These are phyloP conservation scores for Circinella minor DNA, from an alignment of 371 early-diverging fungal species.

Conservation along the genomic window DNA sequence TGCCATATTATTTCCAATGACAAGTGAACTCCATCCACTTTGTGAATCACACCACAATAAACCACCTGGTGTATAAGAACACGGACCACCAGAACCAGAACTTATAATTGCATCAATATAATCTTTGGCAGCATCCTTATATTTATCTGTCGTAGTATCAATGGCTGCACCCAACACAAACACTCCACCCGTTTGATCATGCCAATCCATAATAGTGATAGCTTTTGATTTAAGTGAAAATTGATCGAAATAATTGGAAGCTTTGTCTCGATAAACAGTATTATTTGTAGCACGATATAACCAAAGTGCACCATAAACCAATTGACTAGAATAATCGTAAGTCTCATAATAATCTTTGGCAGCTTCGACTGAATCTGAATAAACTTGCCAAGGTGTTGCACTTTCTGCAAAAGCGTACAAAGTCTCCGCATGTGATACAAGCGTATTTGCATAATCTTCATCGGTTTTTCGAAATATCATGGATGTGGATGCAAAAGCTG, in stretches of 20 bases:
- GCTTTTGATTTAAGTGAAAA: slow-evolving; percentile 8
- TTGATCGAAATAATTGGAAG: slow-evolving; percentile 25
- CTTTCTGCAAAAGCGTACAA: slow-evolving; percentile 51
- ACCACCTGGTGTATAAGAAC: slow-evolving; percentile 57
- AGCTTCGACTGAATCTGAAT: slow-evolving; percentile 51
- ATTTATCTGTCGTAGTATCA: slow-evolving; percentile 20
- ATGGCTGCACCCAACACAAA: slow-evolving; percentile 43
- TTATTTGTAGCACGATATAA: slow-evolving; percentile 54
- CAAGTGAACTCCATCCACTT: slow-evolving; percentile 53
- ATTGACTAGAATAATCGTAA: slow-evolving; percentile 51
- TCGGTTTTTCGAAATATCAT: slow-evolving; percentile 59
- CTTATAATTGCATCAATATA: slow-evolving; percentile 33
- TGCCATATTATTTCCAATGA: slow-evolving; percentile 50
- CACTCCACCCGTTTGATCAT: slow-evolving; percentile 44
- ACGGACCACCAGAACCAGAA: slow-evolving; percentile 27
- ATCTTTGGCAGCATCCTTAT: slow-evolving; percentile 19
- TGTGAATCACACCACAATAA: slow-evolving; percentile 59
- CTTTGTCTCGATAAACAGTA: slow-evolving; percentile 32
- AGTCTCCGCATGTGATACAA: slow-evolving; percentile 40
- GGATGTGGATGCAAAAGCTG: slow-evolving; percentile 67
- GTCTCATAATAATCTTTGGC: slow-evolving; percentile 50
- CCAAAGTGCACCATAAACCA: slow-evolving; percentile 64
- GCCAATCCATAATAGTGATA: slow-evolving; percentile 37
- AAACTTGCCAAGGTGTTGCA: slow-evolving; percentile 53
- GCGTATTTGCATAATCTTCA: slow-evolving; percentile 42